Evolutionary conservation across 257 asterid species (phyloP), one percentile per base, ranked within the genome.

Genomic region (Solanum medicagineum): DNA sequence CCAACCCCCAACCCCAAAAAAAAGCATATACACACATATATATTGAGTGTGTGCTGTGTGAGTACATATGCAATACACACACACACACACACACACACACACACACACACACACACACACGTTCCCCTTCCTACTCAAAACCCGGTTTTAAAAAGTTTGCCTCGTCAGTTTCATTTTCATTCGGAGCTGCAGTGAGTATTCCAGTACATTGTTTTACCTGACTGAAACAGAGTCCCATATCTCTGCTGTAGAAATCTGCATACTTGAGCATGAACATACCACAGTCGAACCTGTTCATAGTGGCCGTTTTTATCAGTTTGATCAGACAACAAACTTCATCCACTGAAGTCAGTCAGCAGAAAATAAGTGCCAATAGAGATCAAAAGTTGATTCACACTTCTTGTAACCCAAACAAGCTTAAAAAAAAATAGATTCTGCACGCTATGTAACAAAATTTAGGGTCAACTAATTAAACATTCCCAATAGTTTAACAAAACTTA

Each of bases 201-300:
- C 81, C 68, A 45, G 75, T 60, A 44, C n/a, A 60, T 63, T 65
- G 20, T 36, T 66, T 90, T 89, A 93, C 99, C 98, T 96, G 98
- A 87, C 75, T 85, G 87, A 96, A 96, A 87, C 96, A 86, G 81
- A 96, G 93, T 55, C 97, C 97, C n/a, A 91, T 84, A 82, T 90
- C 93, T 88, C 99, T 93, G 92, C 99, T 93, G 82, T 92, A 94
- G 91, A 94, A 96, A 90, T 96, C 98, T 0, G 93, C 95, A 89
- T 96, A 96, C 87, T 96, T 96, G 88, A 96, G 86, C 98, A 96
- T 94, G 93, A 96, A 96, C 90, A 96, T 86, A 20, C 99, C 99
- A 81, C 99, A 96, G 83, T 94, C 99, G 54, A 81, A 96, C 92
- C 99, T 96, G 97, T 83, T 81, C 17, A 89, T 32, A 26, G 83